These are phyloP conservation scores for Fusarium devonianum DNA, from an alignment of 2,329 filamentous ascomycete genomes.

Conservation along the genomic window DNA sequence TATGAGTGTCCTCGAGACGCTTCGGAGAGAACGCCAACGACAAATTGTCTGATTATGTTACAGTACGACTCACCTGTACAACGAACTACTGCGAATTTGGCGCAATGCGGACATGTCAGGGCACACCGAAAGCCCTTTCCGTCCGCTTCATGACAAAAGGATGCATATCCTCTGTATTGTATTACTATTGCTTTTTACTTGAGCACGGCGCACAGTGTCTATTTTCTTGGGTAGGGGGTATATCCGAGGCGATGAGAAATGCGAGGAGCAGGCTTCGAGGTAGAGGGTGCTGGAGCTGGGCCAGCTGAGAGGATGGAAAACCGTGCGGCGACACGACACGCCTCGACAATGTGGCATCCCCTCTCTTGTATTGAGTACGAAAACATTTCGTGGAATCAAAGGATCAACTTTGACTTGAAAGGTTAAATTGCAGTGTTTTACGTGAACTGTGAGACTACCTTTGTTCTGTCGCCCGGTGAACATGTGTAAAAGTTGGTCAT, in stretches of 20 bases:
- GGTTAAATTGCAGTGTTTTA: background rate
- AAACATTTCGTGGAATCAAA: slow-evolving; percentile 32
- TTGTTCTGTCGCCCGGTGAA: too few species aligned
- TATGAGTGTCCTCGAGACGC: slow-evolving; percentile 64
- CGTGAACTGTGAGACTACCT: background rate
- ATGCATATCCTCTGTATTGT: slow-evolving; percentile 43
- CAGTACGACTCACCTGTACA: slow-evolving; percentile 35
- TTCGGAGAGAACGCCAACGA: slow-evolving; percentile 54
- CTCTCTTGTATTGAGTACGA: slow-evolving; percentile 49
- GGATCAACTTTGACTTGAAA: background rate
- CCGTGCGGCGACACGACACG: slow-evolving; percentile 39
- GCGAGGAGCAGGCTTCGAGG: slow-evolving; percentile 10
- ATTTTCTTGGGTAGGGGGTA: slow-evolving; percentile 36
- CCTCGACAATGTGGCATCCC: slow-evolving; percentile 48
- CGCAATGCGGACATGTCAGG: slow-evolving; percentile 25
- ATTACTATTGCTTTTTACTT: slow-evolving; percentile 40
- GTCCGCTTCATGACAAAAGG: slow-evolving; percentile 15
- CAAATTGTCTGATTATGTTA: slow-evolving; percentile 38
- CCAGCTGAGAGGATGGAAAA: slow-evolving; percentile 24
- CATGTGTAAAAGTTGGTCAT: too few species aligned
- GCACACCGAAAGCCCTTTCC: slow-evolving; percentile 15
- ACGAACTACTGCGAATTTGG: slow-evolving; percentile 34
- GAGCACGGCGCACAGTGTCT: slow-evolving; percentile 49
- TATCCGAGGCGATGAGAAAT: slow-evolving; percentile 19
- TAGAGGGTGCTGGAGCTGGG: slow-evolving; percentile 16